A percentile compares a stretch with the other conserved stretches of the same genome.
Evolutionary conservation across 768 basidiomycete species (phyloP).

Genomic region (Lactarius trivialis): DNA sequence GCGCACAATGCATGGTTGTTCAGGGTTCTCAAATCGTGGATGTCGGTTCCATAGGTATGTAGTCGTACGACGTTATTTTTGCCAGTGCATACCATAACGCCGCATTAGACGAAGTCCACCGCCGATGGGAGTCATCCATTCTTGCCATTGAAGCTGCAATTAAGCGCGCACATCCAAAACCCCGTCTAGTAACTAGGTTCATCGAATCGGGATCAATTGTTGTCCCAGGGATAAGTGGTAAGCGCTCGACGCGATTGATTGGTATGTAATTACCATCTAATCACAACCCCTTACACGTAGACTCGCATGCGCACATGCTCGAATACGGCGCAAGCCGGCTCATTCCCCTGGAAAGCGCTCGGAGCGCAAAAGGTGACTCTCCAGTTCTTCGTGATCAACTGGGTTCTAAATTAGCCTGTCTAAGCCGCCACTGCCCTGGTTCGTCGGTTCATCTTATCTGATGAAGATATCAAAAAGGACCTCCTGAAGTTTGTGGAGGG

Average conservation of each 20-base stretch:
- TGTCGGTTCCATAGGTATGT: slow-evolving; percentile 51
- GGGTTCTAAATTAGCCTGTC: slow-evolving; percentile 6
- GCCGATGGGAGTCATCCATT: slow-evolving; percentile 33
- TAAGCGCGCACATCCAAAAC: slow-evolving; percentile 23
- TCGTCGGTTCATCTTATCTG: slow-evolving; percentile 50
- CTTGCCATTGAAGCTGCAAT: slow-evolving; percentile 22
- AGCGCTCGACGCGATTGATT: slow-evolving; percentile 25
- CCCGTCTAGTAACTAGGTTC: slow-evolving; percentile 39
- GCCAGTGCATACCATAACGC: slow-evolving; percentile 6
- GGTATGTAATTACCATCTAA: slow-evolving; percentile 19
- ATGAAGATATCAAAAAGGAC: slow-evolving; percentile 52
- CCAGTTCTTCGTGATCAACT: not conserved
- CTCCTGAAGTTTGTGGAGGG: slow-evolving; percentile 62
- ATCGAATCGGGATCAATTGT: slow-evolving; percentile 52
- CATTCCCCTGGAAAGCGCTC: slow-evolving; percentile 58
- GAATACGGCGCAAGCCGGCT: slow-evolving; percentile 67
- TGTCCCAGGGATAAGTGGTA: slow-evolving; percentile 69
- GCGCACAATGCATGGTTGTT: slow-evolving; percentile 60
- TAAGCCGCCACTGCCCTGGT: slow-evolving; percentile 60
- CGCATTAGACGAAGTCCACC: slow-evolving; percentile 37
- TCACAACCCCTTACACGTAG: slow-evolving; percentile 33
- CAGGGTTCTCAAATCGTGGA: slow-evolving; percentile 44
- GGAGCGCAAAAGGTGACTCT: slow-evolving; percentile 46
- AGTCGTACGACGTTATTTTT: not conserved
- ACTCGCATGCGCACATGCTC: slow-evolving; percentile 74